Conservation (phyloP, 1,284 basidiomycete genomes). For the Naganishia liquefaciens region DNA sequence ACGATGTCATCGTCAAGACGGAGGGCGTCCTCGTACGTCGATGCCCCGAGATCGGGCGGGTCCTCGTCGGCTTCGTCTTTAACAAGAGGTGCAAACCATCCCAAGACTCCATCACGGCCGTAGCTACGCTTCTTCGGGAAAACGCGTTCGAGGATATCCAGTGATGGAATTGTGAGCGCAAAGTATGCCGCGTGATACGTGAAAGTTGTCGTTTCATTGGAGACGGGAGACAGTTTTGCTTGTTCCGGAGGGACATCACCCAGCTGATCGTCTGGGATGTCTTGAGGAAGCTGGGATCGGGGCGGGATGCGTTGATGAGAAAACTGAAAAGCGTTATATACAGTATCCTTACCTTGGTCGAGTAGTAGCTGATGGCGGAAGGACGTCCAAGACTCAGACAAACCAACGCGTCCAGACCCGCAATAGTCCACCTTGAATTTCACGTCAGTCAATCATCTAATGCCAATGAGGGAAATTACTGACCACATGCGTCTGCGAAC, state of each 20-base stretch:
- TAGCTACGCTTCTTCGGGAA: slow-evolving; percentile 46
- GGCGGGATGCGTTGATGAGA: too few species aligned
- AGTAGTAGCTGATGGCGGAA: slow-evolving; percentile 50
- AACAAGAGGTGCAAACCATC: slow-evolving; percentile 47
- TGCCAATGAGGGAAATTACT: background rate
- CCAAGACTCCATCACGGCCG: slow-evolving; percentile 44
- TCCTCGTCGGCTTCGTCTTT: slow-evolving; percentile 25
- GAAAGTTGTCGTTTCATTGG: slow-evolving; percentile 44
- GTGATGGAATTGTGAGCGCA: slow-evolving; percentile 51
- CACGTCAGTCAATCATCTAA: background rate
- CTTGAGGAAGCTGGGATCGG: slow-evolving; percentile 42
- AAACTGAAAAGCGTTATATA: too few species aligned
- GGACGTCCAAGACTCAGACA: slow-evolving; percentile 52
- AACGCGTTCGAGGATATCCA: slow-evolving; percentile 50
- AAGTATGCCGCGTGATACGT: slow-evolving; percentile 53
- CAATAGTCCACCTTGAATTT: slow-evolving; percentile 48
- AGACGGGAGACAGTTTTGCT: slow-evolving; percentile 37
- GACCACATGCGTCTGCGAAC: slow-evolving; percentile 49
- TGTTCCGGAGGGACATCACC: slow-evolving; percentile 44
- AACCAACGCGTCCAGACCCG: slow-evolving; percentile 49
- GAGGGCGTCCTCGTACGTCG: slow-evolving; percentile 51
- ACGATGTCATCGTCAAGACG: slow-evolving; percentile 50
- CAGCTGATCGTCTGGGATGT: slow-evolving; percentile 46
- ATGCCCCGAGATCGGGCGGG: slow-evolving; percentile 33
- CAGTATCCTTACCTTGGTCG: slow-evolving; percentile 36